Evolutionary conservation across 1,284 basidiomycete species (phyloP).

Genomic region (Lentinula novae-zelandiae): DNA sequence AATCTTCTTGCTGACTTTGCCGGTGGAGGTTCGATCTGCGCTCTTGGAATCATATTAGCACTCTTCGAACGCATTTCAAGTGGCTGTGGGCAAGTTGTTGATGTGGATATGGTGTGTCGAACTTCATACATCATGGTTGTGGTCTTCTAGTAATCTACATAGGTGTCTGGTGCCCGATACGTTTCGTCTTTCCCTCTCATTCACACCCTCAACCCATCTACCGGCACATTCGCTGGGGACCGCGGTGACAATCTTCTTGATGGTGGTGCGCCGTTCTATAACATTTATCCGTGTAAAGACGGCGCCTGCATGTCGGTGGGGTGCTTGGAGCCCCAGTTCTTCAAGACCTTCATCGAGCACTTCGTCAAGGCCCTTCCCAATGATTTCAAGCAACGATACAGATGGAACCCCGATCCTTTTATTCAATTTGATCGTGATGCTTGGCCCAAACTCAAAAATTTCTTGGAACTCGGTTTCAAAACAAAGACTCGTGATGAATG

Average conservation of each 20-base stretch:
- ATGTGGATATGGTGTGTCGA: conserved; percentile 68
- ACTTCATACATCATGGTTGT: neutral
- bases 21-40: conserved; percentile 75
- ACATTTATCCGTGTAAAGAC: conserved; percentile 70
- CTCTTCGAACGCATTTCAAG: conserved; percentile 63
- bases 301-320: conserved; percentile 76
- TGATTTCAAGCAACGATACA: conserved; percentile 33
- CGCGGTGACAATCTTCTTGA: conserved; percentile 68
- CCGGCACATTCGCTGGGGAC: conserved; percentile 36
- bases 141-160: neutral
- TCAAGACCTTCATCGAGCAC: conserved; percentile 50
- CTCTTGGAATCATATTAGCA: conserved; percentile 73
- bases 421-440: conserved; percentile 47
- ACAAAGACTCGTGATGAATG: conserved; percentile 65
- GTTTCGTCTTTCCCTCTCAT: conserved; percentile 69
- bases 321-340: conserved; percentile 73
- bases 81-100: conserved; percentile 71
- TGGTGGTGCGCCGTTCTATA: conserved; percentile 79
- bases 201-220: conserved; percentile 35
- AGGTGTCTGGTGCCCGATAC: conserved; percentile 81
- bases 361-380: conserved; percentile 51
- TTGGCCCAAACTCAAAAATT: conserved; percentile 60
- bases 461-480: conserved; percentile 62
- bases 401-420: conserved; percentile 51
- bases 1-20: conserved; percentile 83